These are phyloP conservation scores for Ustilaginoidea virens DNA, from an alignment of 2,329 filamentous ascomycete genomes.

Conservation along the genomic window DNA sequence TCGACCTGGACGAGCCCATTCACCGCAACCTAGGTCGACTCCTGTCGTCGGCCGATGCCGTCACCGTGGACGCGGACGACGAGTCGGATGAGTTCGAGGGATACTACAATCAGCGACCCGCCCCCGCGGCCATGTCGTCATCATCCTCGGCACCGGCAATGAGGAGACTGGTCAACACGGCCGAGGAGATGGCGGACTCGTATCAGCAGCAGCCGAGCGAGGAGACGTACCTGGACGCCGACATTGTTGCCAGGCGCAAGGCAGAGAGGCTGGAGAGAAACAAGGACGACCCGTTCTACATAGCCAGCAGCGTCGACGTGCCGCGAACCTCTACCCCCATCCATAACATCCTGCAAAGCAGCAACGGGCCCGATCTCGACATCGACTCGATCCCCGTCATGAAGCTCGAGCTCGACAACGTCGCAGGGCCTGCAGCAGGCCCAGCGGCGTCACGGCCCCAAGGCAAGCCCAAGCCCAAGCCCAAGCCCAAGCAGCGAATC, in stretches of 20 bases:
- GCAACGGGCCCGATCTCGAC: constrained; percentile 67
- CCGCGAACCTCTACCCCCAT: constrained; percentile 60
- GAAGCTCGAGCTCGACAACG: constrained; percentile 62
- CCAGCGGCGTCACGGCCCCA: too few relatives aligned
- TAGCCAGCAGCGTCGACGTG: constrained; percentile 34
- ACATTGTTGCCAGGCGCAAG: constrained; percentile 58
- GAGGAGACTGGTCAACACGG: constrained; percentile 32
- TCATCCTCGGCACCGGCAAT: constrained; percentile 37
- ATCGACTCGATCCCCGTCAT: constrained; percentile 94
- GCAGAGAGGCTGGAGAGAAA: constrained; percentile 69
- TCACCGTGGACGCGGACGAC: constrained; percentile 33
- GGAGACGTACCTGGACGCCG: constrained; percentile 54
- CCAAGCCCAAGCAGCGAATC: constrained; percentile 41
- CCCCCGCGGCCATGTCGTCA: constrained; percentile 35
- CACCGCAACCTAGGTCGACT: constrained; percentile 57
- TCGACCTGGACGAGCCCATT: constrained; percentile 72
- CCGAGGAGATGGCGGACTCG: constrained; percentile 32
- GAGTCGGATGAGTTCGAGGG: constrained; percentile 52
- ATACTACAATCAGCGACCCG: constrained; percentile 45
- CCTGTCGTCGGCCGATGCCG: constrained; percentile 41
- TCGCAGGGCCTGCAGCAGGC: constrained; percentile 15
- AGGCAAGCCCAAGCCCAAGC: constrained; percentile 17
- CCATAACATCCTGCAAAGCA: constrained; percentile 56
- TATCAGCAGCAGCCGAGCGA: constrained; percentile 47
- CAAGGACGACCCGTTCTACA: constrained; percentile 92